Evolutionary conservation across 2,329 filamentous ascomycete genomes (phyloP).

Genomic region (Pyrenochaeta sp.): DNA sequence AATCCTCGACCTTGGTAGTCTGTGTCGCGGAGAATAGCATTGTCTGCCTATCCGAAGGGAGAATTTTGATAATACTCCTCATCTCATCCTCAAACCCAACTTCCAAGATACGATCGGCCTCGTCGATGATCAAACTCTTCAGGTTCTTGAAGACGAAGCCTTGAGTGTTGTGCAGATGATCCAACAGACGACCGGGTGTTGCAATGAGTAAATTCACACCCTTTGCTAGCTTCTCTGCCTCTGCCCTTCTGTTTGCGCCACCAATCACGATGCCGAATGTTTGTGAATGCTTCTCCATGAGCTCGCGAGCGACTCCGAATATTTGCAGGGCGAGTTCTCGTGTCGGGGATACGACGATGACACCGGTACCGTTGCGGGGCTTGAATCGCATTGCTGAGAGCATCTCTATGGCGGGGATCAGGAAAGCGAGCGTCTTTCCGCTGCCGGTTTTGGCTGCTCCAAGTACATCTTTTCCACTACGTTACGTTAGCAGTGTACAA

Average conservation of each 20-base stretch:
- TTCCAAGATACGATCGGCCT: slow-evolving; percentile 95
- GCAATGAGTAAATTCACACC: slow-evolving; percentile 95
- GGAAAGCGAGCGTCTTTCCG: slow-evolving; percentile 93
- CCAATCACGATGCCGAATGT: slow-evolving; percentile 97
- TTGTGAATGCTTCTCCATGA: slow-evolving; percentile 93
- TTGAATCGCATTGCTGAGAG: slow-evolving; percentile 90
- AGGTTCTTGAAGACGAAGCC: slow-evolving; percentile 92
- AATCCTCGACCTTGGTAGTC: slow-evolving; percentile 97
- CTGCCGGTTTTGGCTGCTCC: slow-evolving; percentile 96
- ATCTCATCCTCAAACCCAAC: slow-evolving; percentile 99
- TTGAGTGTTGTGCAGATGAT: slow-evolving; percentile 92
- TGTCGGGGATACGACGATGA: slow-evolving; percentile 91
- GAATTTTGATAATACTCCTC: slow-evolving; percentile 92
- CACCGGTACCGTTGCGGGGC: slow-evolving; percentile 84
- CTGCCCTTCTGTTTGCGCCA: slow-evolving; percentile 87
- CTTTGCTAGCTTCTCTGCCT: slow-evolving; percentile 92
- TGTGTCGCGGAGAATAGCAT: slow-evolving; percentile 99
- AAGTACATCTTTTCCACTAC: slow-evolving; percentile 81
- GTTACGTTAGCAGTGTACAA: slow-evolving; percentile 1
- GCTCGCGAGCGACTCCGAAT: slow-evolving; percentile 90
- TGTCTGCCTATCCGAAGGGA: slow-evolving; percentile 86
- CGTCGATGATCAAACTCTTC: slow-evolving; percentile 91
- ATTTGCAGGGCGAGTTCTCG: slow-evolving; percentile 95
- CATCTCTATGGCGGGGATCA: slow-evolving; percentile 95
- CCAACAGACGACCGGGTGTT: slow-evolving; percentile 89